Evolutionary conservation across 805 yeast species (phyloP), one percentile per base, ranked within the genome.

Genomic region (Maudiozyma turicensis): DNA sequence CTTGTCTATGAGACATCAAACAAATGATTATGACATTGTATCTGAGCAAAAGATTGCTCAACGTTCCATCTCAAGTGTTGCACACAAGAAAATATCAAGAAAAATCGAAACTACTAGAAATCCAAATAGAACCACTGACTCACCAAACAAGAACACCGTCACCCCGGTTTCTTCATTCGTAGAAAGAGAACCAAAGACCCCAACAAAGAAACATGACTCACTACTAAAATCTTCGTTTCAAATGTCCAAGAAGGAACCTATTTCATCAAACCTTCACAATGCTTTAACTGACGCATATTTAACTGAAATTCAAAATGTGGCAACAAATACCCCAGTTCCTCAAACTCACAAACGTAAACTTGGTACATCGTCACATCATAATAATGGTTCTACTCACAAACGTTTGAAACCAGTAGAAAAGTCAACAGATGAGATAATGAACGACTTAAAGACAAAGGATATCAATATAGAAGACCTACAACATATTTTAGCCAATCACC

Each of bases 401-500:
- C 30, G 35, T 10, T 31, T 30, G 10, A 44, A 34, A 41, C 15
- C 39, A 35, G 8, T 32, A 29, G 5, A 43, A 46, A 50, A 15
- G 14, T 32, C 53, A 1, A 44, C 20, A 3, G 46, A 46, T 31
- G 56, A 48, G 20, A 53, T 52, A 7, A 31, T 52, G 5, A 33
- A 46, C 15, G 13, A 37, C 5, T 20, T 55, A 28, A 38, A 29
- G 5, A 45, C 58, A 2, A 62, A 61, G 3, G 64, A 78, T 15
- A 58, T 70, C 5, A 74, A 76, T 42, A 59, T 78, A 43, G 68
- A 64, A 3, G 81, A 78, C 45, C 71, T 87, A 44, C 75, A 75
- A 47, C 82, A 84, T 63, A 75, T 88, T 10, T 70, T 89, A 45
- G 76, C 81, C 43, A 93, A 93, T 61, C 95, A 87, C 65, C 72